Base-by-base conservation (phyloP, 345 rosid species). In the Lumnitzera racemosa region DNA sequence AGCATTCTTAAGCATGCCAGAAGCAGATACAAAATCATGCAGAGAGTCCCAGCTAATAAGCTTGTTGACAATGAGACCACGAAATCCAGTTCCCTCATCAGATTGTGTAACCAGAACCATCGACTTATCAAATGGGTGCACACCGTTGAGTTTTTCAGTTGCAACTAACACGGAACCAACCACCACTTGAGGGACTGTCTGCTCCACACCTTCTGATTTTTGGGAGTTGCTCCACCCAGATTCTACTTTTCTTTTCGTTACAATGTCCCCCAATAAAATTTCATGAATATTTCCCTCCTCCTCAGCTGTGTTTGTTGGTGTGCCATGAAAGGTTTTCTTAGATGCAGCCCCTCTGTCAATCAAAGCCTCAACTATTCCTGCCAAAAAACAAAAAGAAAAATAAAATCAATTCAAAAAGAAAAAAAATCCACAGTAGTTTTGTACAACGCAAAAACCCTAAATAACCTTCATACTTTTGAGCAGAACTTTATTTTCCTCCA, bases 61-160 rank as follows among this genome's bases (percentile, higher is more conserved):
- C 73, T 86, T 94, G 83, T 90, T 87, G 50, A 81, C 64, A 46
- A 94, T 92, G 65, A 90, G 74, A 67, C 99, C 99, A 63, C 76
- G 77, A 73, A 90, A 86, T 51, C 97, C 88, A 4, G 65, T 52
- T 47, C 58, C 69, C 7, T 49, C 58, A 55, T 77, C 83, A 13
- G 80, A 91, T 75, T 80, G 82, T 57, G 90, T 77, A 46, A 94
- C 73, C 62, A 94, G 72, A 62, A 90, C 64, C 78, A 49, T 70
- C 20, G 99, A 86, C 9, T 79, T 81, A 46, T 74, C 85, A 74
- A 94, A 94, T 13, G 91, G 83, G 49, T 68, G 81, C 15, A 67
- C 62, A 12, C 55, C 63, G 47, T 62, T 60, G 57, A 87, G 74
- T 66, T 83, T 87, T 51, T 82, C 86, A 3, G 95, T 78, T 23